These are phyloP conservation scores for Panicum virgatum DNA, from an alignment of 202 grass and related monocot genomes.

Conservation along the genomic window DNA sequence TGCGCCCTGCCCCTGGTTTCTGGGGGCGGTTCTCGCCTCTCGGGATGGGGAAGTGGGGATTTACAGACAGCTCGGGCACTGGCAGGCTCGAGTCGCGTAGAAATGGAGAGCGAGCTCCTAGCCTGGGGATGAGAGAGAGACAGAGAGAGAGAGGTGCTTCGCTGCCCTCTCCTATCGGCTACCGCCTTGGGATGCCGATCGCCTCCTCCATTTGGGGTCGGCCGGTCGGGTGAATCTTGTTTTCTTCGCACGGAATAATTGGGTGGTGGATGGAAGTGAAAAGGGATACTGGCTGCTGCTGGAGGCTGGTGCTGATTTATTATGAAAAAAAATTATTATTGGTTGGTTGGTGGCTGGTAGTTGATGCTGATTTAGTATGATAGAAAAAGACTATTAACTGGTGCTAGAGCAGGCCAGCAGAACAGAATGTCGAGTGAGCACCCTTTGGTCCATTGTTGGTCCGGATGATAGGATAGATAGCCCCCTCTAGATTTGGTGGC, in stretches of 20 bases:
- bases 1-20: slow-evolving; percentile 22
- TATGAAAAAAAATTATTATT: no score
- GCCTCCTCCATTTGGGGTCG: neutral
- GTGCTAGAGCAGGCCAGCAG: no score
- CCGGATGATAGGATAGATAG: neutral
- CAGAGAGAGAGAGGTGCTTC: neutral
- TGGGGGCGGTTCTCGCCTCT: slow-evolving; percentile 18
- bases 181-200: slow-evolving; percentile 11
- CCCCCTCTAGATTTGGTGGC: slow-evolving; percentile 1
- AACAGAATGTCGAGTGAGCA: no score
- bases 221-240: neutral
- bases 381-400: no score
- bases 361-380: no score
- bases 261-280: neutral
- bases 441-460: neutral
- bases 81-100: slow-evolving; percentile 4
- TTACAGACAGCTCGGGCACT: neutral
- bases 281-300: no score
- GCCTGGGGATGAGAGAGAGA: neutral
- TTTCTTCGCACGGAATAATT: neutral
- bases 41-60: slow-evolving; percentile 25
- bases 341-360: no score
- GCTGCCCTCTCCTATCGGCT: slow-evolving; percentile 11
- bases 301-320: no score
- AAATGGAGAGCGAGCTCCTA: slow-evolving; percentile 21